These are phyloP conservation scores for Irpex lacteus DNA, from an alignment of 1,284 basidiomycete species.

Conservation along the genomic window DNA sequence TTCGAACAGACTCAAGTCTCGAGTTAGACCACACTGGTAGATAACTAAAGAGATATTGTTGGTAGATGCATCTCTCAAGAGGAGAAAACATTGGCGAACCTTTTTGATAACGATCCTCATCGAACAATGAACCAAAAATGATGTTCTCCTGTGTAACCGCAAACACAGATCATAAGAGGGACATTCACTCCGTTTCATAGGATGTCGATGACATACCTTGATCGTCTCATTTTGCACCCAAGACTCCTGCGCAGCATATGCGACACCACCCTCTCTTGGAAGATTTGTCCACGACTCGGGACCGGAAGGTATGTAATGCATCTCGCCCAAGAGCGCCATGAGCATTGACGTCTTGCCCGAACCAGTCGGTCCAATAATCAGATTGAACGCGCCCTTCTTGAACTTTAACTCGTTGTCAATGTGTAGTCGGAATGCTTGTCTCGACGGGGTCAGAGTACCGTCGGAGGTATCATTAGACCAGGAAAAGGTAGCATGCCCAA, in stretches of 20 bases:
- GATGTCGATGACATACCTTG: constrained; percentile 23
- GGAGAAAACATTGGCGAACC: constrained; percentile 21
- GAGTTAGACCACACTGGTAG: constrained; percentile 60
- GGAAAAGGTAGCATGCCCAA: constrained; percentile 38
- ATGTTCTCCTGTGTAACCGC: constrained; percentile 35
- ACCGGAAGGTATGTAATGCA: constrained; percentile 55
- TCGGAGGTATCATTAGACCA: constrained; percentile 33
- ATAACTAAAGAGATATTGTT: constrained; percentile 43
- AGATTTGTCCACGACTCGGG: constrained; percentile 63
- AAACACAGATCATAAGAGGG: neutral
- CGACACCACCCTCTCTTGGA: constrained; percentile 61
- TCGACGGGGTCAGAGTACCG: constrained; percentile 31
- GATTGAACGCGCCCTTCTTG: constrained; percentile 53
- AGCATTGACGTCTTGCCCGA: constrained; percentile 50
- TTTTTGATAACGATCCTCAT: constrained; percentile 43
- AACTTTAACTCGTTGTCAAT: constrained; percentile 56
- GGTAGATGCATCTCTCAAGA: constrained; percentile 25
- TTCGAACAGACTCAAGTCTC: constrained; percentile 63
- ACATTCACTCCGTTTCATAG: no score
- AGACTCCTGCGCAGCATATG: constrained; percentile 74
- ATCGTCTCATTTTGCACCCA: constrained; percentile 63
- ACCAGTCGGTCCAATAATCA: constrained; percentile 62
- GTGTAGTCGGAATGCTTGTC: constrained; percentile 44
- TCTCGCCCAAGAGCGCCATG: constrained; percentile 59
- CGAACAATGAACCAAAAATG: constrained; percentile 41